phyloP scores from a whole-genome alignment of 306 rosid genomes.

The Rosa chinensis region DNA sequence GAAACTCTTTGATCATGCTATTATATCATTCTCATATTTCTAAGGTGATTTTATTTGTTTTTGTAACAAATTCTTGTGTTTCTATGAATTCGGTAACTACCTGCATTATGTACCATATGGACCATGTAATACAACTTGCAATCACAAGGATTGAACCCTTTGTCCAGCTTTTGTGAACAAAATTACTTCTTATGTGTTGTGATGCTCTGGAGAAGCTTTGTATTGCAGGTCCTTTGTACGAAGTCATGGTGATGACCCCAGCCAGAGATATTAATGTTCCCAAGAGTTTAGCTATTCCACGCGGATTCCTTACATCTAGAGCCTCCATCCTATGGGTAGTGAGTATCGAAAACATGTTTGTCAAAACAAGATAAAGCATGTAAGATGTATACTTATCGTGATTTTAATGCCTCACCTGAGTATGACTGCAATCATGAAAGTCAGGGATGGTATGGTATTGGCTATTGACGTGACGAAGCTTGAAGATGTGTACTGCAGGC shows the following conservation, averaged over 20 bases:
- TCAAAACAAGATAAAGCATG: background rate
- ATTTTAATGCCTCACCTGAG: constrained; percentile 23
- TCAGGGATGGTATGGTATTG: constrained; percentile 39
- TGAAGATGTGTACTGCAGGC: constrained; percentile 40
- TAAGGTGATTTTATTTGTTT: background rate
- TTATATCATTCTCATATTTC: background rate
- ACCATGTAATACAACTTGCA: constrained; percentile 53
- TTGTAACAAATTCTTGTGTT: background rate
- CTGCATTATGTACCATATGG: constrained; percentile 44
- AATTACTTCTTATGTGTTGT: constrained; percentile 24
- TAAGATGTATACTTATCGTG: background rate
- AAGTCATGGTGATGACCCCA: constrained; percentile 33
- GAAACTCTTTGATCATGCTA: background rate
- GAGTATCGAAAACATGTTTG: background rate
- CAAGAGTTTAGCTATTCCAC: constrained; percentile 39
- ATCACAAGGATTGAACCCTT: constrained; percentile 42
- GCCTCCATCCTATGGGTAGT: constrained; percentile 34
- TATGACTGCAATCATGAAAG: constrained; percentile 36
- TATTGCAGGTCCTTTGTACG: constrained; percentile 38
- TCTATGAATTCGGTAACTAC: constrained; percentile 11
- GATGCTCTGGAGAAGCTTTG: constrained; percentile 29
- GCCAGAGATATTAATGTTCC: constrained; percentile 38
- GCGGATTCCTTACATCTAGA: constrained; percentile 35
- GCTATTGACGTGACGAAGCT: constrained; percentile 44
- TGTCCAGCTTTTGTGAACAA: constrained; percentile 36